Percentiles rank a stretch among this genome's conserved stretches.
These are phyloP conservation scores for Hortiboletus campestris DNA, from an alignment of 768 basidiomycete genomes.

Conservation along the genomic window DNA sequence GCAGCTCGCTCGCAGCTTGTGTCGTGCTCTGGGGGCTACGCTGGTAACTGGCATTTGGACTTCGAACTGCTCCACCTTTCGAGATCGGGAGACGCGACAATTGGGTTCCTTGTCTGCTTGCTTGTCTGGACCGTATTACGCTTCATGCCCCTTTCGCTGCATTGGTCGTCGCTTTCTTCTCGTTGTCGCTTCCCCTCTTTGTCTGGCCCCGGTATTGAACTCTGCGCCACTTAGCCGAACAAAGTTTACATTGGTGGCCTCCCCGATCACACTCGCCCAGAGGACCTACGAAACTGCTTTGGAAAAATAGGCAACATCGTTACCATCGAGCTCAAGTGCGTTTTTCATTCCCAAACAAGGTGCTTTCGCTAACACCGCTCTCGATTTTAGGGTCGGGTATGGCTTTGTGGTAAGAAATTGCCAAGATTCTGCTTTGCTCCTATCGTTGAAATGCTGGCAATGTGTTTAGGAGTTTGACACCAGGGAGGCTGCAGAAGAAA, in stretches of 20 bases:
- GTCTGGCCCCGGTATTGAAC: constrained; percentile 61
- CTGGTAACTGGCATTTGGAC: constrained; percentile 25
- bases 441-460: neutral
- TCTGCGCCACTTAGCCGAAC: constrained; percentile 79
- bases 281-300: constrained; percentile 84
- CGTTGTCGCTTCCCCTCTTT: constrained; percentile 47
- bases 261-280: constrained; percentile 81
- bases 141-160: constrained; percentile 29
- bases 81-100: constrained; percentile 25
- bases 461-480: constrained; percentile 72
- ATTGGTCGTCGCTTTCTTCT: constrained; percentile 44
- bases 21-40: constrained; percentile 17
- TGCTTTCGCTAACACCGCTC: constrained; percentile 10
- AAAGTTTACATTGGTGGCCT: constrained; percentile 92
- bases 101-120: constrained; percentile 35
- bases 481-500: constrained; percentile 79
- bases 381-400: constrained; percentile 65
- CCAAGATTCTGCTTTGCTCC: neutral
- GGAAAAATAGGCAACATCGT: constrained; percentile 77
- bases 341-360: constrained; percentile 19
- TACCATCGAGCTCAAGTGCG: constrained; percentile 83
- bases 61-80: constrained; percentile 27
- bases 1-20: constrained; percentile 15
- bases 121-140: constrained; percentile 36
- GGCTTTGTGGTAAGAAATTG: constrained; percentile 76